Percentiles rank a stretch among this genome's conserved stretches.
Conservation (phyloP, 179 eudicot genomes). For the Beta macrorhiza region DNA sequence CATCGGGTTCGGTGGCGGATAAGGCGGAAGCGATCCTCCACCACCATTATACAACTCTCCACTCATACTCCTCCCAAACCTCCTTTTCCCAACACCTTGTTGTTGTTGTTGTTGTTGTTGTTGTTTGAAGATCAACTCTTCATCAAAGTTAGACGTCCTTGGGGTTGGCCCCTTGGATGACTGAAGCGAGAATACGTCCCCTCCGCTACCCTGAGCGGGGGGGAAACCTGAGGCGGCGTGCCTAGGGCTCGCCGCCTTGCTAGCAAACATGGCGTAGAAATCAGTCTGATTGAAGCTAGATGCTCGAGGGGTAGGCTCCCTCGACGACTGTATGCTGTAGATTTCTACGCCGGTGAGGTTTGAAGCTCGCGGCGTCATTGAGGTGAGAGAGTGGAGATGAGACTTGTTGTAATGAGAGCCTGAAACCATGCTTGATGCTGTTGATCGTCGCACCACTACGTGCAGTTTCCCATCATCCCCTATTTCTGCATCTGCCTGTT, state of each 20-base stretch:
- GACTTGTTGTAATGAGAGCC: conserved; percentile 58
- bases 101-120: conserved; percentile 25
- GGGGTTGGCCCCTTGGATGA: conserved; percentile 92
- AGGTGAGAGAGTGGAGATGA: conserved; percentile 44
- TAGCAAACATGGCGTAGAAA: conserved; percentile 88
- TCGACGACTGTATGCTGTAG: conserved; percentile 85
- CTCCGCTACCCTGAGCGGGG: conserved; percentile 31
- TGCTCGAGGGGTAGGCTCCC: conserved; percentile 88
- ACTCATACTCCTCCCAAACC: conserved; percentile 72
- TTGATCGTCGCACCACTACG: conserved; percentile 73
- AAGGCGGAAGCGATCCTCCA: conserved; percentile 38
- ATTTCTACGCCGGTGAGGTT: conserved; percentile 93
- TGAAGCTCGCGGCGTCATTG: conserved; percentile 79
- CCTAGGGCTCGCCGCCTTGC: conserved; percentile 70
- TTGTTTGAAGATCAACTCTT: conserved; percentile 50
- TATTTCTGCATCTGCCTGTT: conserved; percentile 83
- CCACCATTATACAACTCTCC: conserved; percentile 54
- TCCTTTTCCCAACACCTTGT: conserved; percentile 33
- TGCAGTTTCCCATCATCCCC: conserved; percentile 91
- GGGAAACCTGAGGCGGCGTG: conserved; percentile 36
- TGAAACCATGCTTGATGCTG: conserved; percentile 57
- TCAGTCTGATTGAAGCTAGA: conserved; percentile 91
- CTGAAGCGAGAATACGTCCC: conserved; percentile 74
- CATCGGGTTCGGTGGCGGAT: conserved; percentile 88
- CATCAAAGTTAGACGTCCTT: conserved; percentile 84